phyloP scores from a whole-genome alignment of 2,329 filamentous ascomycete species.

The Coniochaeta sp. region DNA sequence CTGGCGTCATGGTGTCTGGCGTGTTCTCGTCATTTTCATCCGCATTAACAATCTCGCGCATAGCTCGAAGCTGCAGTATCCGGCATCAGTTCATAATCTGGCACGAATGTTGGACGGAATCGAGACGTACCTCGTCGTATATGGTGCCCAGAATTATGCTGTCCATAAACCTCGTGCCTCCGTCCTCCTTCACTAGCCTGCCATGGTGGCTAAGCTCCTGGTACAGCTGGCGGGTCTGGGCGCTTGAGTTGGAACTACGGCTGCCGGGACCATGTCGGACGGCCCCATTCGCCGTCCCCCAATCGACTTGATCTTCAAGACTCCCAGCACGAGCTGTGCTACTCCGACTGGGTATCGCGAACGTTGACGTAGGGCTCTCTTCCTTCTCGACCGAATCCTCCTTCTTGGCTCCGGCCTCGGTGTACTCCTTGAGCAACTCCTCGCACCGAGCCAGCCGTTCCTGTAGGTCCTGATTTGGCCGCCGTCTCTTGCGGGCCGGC shows the following conservation, averaged over 20 bases:
- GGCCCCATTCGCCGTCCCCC: neutral
- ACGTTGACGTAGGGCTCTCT: slow-evolving; percentile 5
- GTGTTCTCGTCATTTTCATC: slow-evolving; percentile 36
- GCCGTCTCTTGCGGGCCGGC: slow-evolving; percentile 49
- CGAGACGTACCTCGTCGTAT: slow-evolving; percentile 41
- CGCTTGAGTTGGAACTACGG: slow-evolving; percentile 10
- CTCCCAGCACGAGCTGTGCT: neutral
- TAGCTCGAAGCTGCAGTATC: slow-evolving; percentile 40
- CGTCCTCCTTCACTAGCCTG: slow-evolving; percentile 49
- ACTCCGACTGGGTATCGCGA: neutral
- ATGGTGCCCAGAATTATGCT: slow-evolving; percentile 46
- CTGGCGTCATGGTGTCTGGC: slow-evolving; percentile 41
- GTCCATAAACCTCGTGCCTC: slow-evolving; percentile 49
- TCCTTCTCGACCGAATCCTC: slow-evolving; percentile 30
- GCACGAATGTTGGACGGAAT: neutral
- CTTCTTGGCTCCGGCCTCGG: neutral
- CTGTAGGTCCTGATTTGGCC: slow-evolving; percentile 54
- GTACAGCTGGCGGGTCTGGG: slow-evolving; percentile 13
- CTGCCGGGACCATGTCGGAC: slow-evolving; percentile 9
- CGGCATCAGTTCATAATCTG: neutral
- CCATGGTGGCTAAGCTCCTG: slow-evolving; percentile 17
- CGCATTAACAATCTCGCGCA: slow-evolving; percentile 51
- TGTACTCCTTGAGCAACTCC: slow-evolving; percentile 41
- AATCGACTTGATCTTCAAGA: neutral
- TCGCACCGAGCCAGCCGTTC: slow-evolving; percentile 53